A percentile compares a stretch with the other conserved stretches of the same genome.
Evolutionary conservation across 768 basidiomycete species (phyloP).

Genomic region (Lactarius pseudohatsudake): DNA sequence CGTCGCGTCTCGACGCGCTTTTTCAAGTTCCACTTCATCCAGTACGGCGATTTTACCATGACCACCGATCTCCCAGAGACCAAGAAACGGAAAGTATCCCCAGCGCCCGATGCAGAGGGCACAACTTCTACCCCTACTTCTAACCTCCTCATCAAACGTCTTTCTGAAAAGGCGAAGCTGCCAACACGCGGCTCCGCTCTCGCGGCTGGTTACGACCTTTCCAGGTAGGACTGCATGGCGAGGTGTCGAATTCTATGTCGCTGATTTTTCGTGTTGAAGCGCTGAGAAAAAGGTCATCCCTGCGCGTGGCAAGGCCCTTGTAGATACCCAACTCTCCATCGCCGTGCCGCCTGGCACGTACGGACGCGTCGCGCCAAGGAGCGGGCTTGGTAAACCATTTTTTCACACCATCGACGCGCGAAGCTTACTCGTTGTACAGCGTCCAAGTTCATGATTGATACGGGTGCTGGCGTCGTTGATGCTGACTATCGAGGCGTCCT

Average conservation of each 20-base stretch:
- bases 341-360: conserved; percentile 94
- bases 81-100: conserved; percentile 66
- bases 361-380: conserved; percentile 93
- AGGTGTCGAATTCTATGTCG: not conserved
- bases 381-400: conserved; percentile 72
- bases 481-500: conserved; percentile 93
- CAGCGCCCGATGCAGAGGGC: conserved; percentile 33
- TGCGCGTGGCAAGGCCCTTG: conserved; percentile 85
- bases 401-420: not conserved
- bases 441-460: conserved; percentile 96
- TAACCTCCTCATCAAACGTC: conserved; percentile 78
- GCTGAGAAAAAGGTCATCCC: conserved; percentile 84
- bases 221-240: conserved; percentile 58
- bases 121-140: conserved; percentile 41
- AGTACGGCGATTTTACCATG: conserved; percentile 7
- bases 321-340: conserved; percentile 90
- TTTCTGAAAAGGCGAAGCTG: conserved; percentile 75
- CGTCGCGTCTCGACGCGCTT: not conserved
- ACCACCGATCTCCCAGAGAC: conserved; percentile 20
- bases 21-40: not conserved
- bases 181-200: conserved; percentile 86
- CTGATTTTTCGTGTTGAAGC: conserved; percentile 40
- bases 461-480: conserved; percentile 96
- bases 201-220: conserved; percentile 94
- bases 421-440: conserved; percentile 47